phyloP scores from a whole-genome alignment of 2,329 filamentous ascomycete species.

The Verticillium zaregamsianum region DNA sequence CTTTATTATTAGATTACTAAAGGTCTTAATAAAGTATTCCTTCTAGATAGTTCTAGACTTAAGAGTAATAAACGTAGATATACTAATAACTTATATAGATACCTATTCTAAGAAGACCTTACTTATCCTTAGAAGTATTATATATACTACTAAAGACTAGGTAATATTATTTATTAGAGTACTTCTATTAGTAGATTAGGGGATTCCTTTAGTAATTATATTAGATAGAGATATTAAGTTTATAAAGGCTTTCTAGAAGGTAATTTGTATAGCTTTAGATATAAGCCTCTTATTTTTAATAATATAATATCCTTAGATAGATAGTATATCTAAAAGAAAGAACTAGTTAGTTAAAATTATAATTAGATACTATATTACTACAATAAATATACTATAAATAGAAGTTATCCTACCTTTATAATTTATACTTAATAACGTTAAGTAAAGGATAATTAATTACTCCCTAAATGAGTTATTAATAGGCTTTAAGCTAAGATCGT shows the following conservation, averaged over 20 bases:
- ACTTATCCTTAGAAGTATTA: not conserved
- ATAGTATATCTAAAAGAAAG: no score
- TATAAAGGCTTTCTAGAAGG: not conserved
- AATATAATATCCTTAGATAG: no score
- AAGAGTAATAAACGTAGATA: not conserved
- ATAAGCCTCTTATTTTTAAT: no score
- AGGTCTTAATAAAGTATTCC: no score
- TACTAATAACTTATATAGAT: not conserved
- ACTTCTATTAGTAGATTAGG: no score
- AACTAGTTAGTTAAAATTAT: no score
- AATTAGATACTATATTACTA: no score
- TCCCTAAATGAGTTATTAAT: not conserved
- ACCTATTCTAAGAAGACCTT: not conserved
- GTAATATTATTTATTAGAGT: not conserved
- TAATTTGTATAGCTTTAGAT: not conserved
- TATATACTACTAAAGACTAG: not conserved
- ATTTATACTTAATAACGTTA: not conserved
- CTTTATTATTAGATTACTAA: no score
- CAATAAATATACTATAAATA: not conserved
- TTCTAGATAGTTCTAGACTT: not conserved
- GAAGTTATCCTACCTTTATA: not conserved
- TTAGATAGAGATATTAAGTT: no score
- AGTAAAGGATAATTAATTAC: not conserved
- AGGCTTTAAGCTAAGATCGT: not conserved
- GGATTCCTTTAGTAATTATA: not conserved